A percentile compares a stretch with the other conserved stretches of the same genome.
These are phyloP conservation scores for Zoysia pacifica DNA, from an alignment of 176 grass and related monocot genomes.

Conservation along the genomic window DNA sequence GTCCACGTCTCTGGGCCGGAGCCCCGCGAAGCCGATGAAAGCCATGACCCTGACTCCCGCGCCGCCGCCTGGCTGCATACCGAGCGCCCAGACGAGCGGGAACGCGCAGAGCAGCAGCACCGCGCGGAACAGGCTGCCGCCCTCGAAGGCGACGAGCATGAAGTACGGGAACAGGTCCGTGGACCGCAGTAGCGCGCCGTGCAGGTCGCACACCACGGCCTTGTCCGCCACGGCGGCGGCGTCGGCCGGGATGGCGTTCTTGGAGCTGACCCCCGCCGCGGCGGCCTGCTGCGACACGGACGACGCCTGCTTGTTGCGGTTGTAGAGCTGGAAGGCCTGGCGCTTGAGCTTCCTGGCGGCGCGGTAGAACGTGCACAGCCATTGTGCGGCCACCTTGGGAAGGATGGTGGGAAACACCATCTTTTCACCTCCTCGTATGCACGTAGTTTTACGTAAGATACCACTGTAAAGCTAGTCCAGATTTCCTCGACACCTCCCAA, in stretches of 20 bases:
- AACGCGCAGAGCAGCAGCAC: constrained; percentile 53
- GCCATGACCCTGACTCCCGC: constrained; percentile 54
- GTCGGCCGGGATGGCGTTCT: constrained; percentile 19
- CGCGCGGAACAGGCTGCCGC: constrained; percentile 63
- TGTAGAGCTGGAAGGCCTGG: constrained; percentile 46
- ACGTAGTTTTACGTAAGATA: not conserved
- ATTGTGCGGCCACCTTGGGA: constrained; percentile 58
- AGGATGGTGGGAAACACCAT: constrained; percentile 63
- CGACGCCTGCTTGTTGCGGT: constrained; percentile 8
- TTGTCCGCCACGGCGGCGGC: not conserved
- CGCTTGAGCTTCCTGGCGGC: constrained; percentile 51
- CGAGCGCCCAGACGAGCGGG: constrained; percentile 61
- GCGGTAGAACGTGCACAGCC: constrained; percentile 61
- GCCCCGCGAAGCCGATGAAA: constrained; percentile 71
- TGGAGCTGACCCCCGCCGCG: not conserved
- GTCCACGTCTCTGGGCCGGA: constrained; percentile 49
- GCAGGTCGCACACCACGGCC: constrained; percentile 60
- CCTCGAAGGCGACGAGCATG: constrained; percentile 94
- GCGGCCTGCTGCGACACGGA: not conserved
- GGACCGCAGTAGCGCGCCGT: constrained; percentile 61
- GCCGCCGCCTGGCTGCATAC: constrained; percentile 27
- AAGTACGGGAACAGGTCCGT: constrained; percentile 75
- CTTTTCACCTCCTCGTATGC: not conserved
- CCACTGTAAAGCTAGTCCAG: not conserved
- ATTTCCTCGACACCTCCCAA: not conserved